A percentile compares a stretch with the other conserved stretches of the same genome.
Evolutionary conservation across 164 flowering plant genomes (phyloP).

Genomic region (Umbilicus rupestris): DNA sequence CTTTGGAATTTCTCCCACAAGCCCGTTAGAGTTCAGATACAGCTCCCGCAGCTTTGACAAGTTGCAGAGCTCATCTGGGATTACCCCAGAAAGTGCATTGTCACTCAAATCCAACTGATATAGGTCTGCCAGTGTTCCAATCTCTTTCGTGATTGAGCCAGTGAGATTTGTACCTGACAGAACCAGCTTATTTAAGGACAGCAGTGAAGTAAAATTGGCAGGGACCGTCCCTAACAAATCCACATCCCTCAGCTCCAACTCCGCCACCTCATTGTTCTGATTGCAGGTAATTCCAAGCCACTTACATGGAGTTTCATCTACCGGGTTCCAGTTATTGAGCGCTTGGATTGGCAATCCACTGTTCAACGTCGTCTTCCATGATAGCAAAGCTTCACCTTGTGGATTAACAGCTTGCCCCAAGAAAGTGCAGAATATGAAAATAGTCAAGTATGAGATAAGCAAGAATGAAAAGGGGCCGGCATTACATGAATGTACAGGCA

Average conservation of each 20-base stretch:
- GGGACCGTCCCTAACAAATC: slow-evolving; percentile 51
- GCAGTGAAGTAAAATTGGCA: slow-evolving; percentile 31
- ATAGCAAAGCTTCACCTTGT: slow-evolving; percentile 53
- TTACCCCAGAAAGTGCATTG: slow-evolving; percentile 52
- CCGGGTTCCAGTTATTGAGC: slow-evolving; percentile 38
- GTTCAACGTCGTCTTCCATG: slow-evolving; percentile 42
- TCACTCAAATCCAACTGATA: slow-evolving; percentile 45
- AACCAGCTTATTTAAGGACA: slow-evolving; percentile 35
- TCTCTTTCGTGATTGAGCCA: slow-evolving; percentile 46
- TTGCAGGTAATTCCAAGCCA: slow-evolving; percentile 67
- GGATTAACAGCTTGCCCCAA: slow-evolving; percentile 28
- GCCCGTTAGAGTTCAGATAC: slow-evolving; percentile 42
- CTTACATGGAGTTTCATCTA: slow-evolving; percentile 36
- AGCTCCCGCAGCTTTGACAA: slow-evolving; percentile 41
- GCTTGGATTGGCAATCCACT: slow-evolving; percentile 26
- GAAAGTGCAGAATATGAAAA: slow-evolving; percentile 7
- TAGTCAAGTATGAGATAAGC: slow-evolving; percentile 11
- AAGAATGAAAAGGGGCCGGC: slow-evolving; percentile 14
- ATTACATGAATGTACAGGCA: slow-evolving; percentile 37
- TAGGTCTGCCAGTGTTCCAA: slow-evolving; percentile 28
- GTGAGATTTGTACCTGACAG: slow-evolving; percentile 60
- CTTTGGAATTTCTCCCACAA: slow-evolving; percentile 51
- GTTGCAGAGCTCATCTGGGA: slow-evolving; percentile 47
- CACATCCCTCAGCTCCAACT: slow-evolving; percentile 37
- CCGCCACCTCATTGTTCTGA: slow-evolving; percentile 29